Base-by-base conservation (phyloP, 1,139 yeast genomes). In the Casaregolazyma suthepensis region DNA sequence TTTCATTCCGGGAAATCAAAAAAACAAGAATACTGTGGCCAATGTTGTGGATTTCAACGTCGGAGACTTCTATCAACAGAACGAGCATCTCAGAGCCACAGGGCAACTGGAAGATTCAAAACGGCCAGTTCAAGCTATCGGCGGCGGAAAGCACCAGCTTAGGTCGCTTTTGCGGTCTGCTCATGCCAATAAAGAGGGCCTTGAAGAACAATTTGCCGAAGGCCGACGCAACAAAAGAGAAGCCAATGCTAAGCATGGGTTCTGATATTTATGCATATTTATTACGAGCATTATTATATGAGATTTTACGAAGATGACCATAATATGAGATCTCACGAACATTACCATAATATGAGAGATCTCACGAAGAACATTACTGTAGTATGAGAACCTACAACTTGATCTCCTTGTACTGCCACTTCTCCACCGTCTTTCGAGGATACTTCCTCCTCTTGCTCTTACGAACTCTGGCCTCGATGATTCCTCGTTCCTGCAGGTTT, bases 361-460 rank as follows among this genome's bases (percentile, higher is more conserved):
- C 31, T 26, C 9, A 5, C n/a, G n/a, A 26, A 26, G 31, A 26
- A n/a, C n/a, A n/a, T 5, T 6, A 26, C 31, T 26, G 10, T 26
- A 10, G 3, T 26, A 7, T 26, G 6, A 26, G 31, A 7, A 7
- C 10, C 42, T 47, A 50, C 38, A 52, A 38, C 72, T 85, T 85
- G 66, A 87, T 86, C 72, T 90, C 96, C 73, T 90, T 91, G 72
- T 86, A 88, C 45, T 91, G 80, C 96, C 96, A 90, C 71, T 89
- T 90, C 69, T 89, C 96, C 40, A 94, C 86, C 56, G 87, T 72
- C 75, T 86, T 87, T 58, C 79, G 86, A 59, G 81, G 76, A 66
- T 85, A 86, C 55, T 65, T 66, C 69, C 87, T 81, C 68, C 79
- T 82, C 72, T 80, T 82, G 56, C 77, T 78, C 48, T 81, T 81